A percentile compares a stretch with the other conserved stretches of the same genome.
phyloP scores from a whole-genome alignment of 768 basidiomycete species.

The Trametes cubensis region DNA sequence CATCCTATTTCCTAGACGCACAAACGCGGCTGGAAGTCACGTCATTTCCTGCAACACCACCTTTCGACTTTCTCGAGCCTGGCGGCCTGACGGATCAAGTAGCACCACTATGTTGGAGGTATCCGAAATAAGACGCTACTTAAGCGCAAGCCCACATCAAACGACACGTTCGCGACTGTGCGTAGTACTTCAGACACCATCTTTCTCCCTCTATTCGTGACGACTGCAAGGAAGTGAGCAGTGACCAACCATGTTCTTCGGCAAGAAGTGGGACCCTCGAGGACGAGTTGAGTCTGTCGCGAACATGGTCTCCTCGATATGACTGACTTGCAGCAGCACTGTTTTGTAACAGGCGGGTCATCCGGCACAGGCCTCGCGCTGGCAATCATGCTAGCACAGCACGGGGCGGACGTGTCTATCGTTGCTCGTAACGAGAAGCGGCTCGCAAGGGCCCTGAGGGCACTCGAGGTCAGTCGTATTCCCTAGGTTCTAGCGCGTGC shows the following conservation, averaged over 20 bases:
- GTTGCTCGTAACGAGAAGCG: constrained; percentile 74
- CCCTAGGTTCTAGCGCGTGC: neutral
- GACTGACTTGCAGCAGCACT: constrained; percentile 54
- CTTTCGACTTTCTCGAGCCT: neutral
- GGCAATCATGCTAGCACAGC: constrained; percentile 61
- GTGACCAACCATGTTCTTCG: constrained; percentile 29
- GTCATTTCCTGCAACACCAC: neutral
- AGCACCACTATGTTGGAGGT: neutral
- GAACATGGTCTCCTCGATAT: neutral
- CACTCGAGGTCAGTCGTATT: constrained; percentile 61
- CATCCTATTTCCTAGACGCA: neutral
- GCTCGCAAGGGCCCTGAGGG: constrained; percentile 59
- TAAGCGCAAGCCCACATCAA: neutral
- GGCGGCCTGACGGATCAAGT: neutral
- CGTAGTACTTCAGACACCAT: too few species aligned
- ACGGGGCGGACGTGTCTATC: constrained; percentile 83
- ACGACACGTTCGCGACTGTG: too few species aligned
- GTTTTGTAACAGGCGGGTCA: constrained; percentile 84
- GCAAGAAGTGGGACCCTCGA: constrained; percentile 32
- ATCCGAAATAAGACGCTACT: neutral
- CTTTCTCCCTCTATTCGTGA: too few species aligned
- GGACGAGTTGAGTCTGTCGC: neutral
- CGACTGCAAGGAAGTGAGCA: too few species aligned
- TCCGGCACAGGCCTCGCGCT: constrained; percentile 79
- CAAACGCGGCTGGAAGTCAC: neutral